phyloP scores from a whole-genome alignment of 352 stramenopile species.

The Pythium guiyangense region DNA sequence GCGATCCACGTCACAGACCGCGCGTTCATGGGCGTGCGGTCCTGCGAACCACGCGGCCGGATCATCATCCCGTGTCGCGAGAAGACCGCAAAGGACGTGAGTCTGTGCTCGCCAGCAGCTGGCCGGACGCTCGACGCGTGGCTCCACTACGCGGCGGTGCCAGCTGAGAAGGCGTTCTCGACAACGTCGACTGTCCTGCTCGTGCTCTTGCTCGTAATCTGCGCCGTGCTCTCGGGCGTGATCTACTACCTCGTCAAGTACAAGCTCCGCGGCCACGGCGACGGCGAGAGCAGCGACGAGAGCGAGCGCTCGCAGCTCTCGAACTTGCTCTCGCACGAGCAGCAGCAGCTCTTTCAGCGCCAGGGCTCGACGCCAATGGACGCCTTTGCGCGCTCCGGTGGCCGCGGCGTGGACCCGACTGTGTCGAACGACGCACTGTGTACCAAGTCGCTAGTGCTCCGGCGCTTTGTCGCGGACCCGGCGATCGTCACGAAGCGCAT shows the following conservation, averaged over 20 bases:
- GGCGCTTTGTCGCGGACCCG: slow-evolving; percentile 61
- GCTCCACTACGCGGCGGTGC: slow-evolving; percentile 36
- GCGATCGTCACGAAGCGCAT: slow-evolving; percentile 72
- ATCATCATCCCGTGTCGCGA: slow-evolving; percentile 69
- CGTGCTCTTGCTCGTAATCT: slow-evolving; percentile 29
- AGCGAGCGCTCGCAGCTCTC: slow-evolving; percentile 28
- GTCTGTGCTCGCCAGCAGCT: slow-evolving; percentile 30
- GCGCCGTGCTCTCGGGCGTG: slow-evolving; percentile 24
- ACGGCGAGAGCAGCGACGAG: slow-evolving; percentile 13
- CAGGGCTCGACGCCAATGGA: slow-evolving; percentile 36
- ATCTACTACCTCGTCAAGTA: slow-evolving; percentile 56
- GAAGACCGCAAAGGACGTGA: slow-evolving; percentile 34
- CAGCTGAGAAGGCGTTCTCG: slow-evolving; percentile 39
- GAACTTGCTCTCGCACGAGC: slow-evolving; percentile 21
- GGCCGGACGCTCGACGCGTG: slow-evolving; percentile 53
- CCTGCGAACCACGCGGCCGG: slow-evolving; percentile 43
- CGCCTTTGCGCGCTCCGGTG: slow-evolving; percentile 31
- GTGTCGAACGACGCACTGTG: slow-evolving; percentile 70
- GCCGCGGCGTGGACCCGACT: slow-evolving; percentile 31
- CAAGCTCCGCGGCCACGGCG: slow-evolving; percentile 19
- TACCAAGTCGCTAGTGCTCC: slow-evolving; percentile 42
- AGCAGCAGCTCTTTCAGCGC: not conserved
- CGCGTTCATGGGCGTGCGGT: slow-evolving; percentile 36
- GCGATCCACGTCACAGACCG: slow-evolving; percentile 49
- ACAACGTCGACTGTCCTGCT: slow-evolving; percentile 48